Conservation (phyloP, 169 alveolate genomes). For the Theileria parva region DNA sequence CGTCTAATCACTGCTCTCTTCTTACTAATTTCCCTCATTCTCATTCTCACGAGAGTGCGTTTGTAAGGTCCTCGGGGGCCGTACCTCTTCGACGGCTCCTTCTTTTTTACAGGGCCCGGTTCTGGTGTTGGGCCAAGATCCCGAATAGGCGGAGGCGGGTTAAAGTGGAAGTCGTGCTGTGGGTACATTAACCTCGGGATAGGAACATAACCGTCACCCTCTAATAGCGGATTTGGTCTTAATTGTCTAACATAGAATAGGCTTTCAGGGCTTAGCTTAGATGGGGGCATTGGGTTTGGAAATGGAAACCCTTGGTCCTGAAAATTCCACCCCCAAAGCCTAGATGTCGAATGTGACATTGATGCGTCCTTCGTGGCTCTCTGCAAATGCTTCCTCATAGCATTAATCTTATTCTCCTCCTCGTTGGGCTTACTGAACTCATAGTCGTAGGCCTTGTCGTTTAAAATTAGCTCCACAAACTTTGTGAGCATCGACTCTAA, state of each 20-base stretch:
- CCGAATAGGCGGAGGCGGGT: not conserved
- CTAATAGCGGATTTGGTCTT: not conserved
- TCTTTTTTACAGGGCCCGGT: not conserved
- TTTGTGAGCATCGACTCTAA: constrained; percentile 10
- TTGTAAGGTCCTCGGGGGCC: constrained; percentile 2
- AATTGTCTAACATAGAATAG: constrained; percentile 2
- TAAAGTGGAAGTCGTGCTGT: not conserved
- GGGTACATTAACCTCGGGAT: constrained; percentile 21
- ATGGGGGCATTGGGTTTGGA: constrained; percentile 27
- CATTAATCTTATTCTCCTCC: not conserved
- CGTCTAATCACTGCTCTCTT: not conserved
- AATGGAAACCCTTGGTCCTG: not conserved
- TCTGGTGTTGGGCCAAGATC: not conserved
- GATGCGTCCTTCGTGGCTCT: constrained; percentile 18
- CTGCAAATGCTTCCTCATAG: not conserved
- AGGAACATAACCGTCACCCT: constrained; percentile 18
- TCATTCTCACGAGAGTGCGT: not conserved
- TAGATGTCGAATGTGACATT: constrained; percentile 14
- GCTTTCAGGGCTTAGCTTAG: constrained; percentile 8
- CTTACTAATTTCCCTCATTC: constrained; percentile 6
- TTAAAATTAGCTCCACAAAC: constrained; percentile 4
- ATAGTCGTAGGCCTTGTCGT: not conserved
- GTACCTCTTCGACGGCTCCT: not conserved
- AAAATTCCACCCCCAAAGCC: constrained; percentile 16
- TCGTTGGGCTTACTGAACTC: constrained; percentile 2